Base-by-base conservation (phyloP, 129 eudicot species). In the Erigeron canadensis region DNA sequence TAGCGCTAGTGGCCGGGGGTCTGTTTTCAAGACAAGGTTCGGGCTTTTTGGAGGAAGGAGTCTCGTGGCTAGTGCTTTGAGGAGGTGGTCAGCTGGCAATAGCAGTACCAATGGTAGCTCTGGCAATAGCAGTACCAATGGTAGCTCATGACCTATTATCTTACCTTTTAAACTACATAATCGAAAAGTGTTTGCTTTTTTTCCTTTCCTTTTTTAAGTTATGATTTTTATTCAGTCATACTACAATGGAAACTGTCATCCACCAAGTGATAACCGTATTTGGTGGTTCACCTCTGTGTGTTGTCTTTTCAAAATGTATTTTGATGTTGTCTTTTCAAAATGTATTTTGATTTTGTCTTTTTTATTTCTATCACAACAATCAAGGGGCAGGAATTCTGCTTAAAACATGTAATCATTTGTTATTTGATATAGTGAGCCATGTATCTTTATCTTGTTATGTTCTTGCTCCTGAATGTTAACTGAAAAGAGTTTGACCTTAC, bases 31-130 rank as follows among this genome's bases (percentile, higher is more conserved):
- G 80, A 70, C 83, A 22, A 84, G 85, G 72, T 81, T 90, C 34
- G 85, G 91, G 70, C 62, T 87, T 51, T 85, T 90, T 18, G 86
- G 91, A 22, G 91, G 87, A 42, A 85, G 92, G 78, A 82, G 85
- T 74, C 64, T 87, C 56, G 91, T 84, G 71, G 81, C 79, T 54
- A 81, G 86, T 48, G 78, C 95, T 18, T 75, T 87, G 53, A 83
- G 90, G 65, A 87, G 88, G 75, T 84, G 88, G 82, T 79, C 90
- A n/a, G 79, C 55, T 82, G 87, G 85, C 13, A 74, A 79, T 77
- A 71, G 73, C 70, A 78, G 87, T 66, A 71, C 77, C 40, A 83
- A 65, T 71, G 75, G 83, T 50, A 42, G 58, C 67, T 80, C 34
- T 82, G 87, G 85, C 13, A 74, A 79, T 77, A 71, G 73, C 70